phyloP scores from a whole-genome alignment of 2,329 filamentous ascomycete species.

The Aureobasidium sp. region DNA sequence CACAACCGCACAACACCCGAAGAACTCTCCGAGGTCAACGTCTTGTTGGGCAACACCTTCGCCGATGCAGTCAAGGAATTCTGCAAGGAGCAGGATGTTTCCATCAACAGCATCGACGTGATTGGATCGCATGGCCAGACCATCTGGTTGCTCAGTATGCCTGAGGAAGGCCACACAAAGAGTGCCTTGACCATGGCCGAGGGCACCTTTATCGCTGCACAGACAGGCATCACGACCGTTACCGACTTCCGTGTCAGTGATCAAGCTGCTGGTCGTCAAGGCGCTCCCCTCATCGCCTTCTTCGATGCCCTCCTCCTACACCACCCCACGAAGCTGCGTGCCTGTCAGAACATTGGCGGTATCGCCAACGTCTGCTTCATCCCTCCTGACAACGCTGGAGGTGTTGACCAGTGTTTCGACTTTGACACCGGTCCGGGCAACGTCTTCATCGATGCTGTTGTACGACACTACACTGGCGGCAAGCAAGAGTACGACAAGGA shows the following conservation, averaged over 20 bases:
- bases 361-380: slow-evolving; percentile 57
- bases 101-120: slow-evolving; percentile 43
- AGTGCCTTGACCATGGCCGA: slow-evolving; percentile 52
- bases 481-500: slow-evolving; percentile 28
- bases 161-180: slow-evolving; percentile 39
- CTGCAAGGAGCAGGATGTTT: slow-evolving; percentile 37
- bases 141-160: slow-evolving; percentile 51
- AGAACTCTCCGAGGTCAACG: slow-evolving; percentile 51
- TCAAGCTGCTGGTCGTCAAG: slow-evolving; percentile 49
- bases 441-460: slow-evolving; percentile 29
- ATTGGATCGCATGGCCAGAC: slow-evolving; percentile 55
- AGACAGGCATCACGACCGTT: slow-evolving; percentile 52
- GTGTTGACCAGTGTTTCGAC: slow-evolving; percentile 23
- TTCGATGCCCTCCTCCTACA: slow-evolving; percentile 51
- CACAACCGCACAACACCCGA: slow-evolving; percentile 47
- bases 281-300: slow-evolving; percentile 50
- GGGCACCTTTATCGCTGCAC: slow-evolving; percentile 47
- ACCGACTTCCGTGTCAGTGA: slow-evolving; percentile 53
- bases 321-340: slow-evolving; percentile 50
- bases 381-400: slow-evolving; percentile 39
- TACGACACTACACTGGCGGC: slow-evolving; percentile 26
- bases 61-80: slow-evolving; percentile 47
- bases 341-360: slow-evolving; percentile 56
- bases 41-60: slow-evolving; percentile 51
- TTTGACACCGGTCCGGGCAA: slow-evolving; percentile 30